Evolutionary conservation across 108 stramenopile genomes (phyloP).

Genomic region (Hondaea fermentalgiana): DNA sequence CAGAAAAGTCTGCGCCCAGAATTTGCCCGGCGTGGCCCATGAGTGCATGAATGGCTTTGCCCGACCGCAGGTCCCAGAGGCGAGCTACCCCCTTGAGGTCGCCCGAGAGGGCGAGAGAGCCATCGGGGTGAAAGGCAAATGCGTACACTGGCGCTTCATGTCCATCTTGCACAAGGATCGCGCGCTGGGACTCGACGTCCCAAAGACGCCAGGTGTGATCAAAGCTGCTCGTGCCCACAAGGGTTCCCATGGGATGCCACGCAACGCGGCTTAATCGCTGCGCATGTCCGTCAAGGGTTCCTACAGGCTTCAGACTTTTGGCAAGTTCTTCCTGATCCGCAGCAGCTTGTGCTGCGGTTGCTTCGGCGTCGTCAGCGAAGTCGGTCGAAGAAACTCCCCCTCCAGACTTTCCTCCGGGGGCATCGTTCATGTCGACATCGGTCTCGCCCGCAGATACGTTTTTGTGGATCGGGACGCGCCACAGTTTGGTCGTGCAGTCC

Average conservation of each 20-base stretch:
- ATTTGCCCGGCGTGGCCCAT: constrained; percentile 75
- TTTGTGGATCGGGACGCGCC: background rate
- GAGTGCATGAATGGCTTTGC: constrained; percentile 56
- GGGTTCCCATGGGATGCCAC: constrained; percentile 77
- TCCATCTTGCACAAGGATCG: constrained; percentile 83
- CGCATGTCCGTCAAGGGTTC: constrained; percentile 66
- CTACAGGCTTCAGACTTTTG: background rate
- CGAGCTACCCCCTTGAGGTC: constrained; percentile 83
- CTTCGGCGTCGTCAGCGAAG: too few species aligned
- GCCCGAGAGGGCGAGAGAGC: constrained; percentile 78
- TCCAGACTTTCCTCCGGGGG: too few species aligned
- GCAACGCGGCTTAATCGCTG: constrained; percentile 77
- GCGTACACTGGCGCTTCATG: constrained; percentile 81
- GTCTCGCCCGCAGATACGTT: too few species aligned
- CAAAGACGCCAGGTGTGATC: constrained; percentile 97
- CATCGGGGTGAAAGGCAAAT: constrained; percentile 87
- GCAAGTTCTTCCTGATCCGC: background rate
- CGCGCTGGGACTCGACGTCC: constrained; percentile 81
- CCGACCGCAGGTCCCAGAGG: constrained; percentile 90
- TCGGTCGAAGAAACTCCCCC: too few species aligned
- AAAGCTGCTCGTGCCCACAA: constrained; percentile 81
- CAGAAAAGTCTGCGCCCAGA: constrained; percentile 64
- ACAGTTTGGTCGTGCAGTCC: constrained; percentile 6
- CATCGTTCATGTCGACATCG: too few species aligned
- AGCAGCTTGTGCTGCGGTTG: too few species aligned